A percentile compares a stretch with the other conserved stretches of the same genome.
Evolutionary conservation across 2,329 filamentous ascomycete genomes (phyloP).

Genomic region (Alternaria dauci): DNA sequence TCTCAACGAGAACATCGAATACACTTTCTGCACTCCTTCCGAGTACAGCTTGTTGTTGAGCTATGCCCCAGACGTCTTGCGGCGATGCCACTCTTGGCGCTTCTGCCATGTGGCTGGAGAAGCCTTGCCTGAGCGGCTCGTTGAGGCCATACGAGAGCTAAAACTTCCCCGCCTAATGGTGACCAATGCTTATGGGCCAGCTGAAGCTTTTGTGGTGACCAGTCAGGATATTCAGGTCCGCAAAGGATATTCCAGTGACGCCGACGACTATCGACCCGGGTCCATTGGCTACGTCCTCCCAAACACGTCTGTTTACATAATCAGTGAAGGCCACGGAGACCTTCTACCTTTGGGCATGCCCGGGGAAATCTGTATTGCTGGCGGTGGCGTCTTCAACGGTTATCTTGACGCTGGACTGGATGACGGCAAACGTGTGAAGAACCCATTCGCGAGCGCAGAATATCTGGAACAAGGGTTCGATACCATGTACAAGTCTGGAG

Average conservation of each 20-base stretch:
- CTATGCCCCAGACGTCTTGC: slow-evolving; percentile 26
- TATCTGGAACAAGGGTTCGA: too few relatives aligned
- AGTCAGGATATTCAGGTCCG: too few relatives aligned
- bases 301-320: neutral
- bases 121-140: neutral
- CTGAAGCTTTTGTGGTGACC: slow-evolving; percentile 12
- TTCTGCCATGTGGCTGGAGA: slow-evolving; percentile 38
- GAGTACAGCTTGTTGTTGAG: slow-evolving; percentile 49
- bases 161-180: neutral
- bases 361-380: neutral
- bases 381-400: neutral
- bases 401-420: slow-evolving; percentile 16
- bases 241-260: too few relatives aligned
- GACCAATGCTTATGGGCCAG: slow-evolving; percentile 28
- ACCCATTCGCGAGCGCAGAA: too few relatives aligned
- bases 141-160: slow-evolving; percentile 9
- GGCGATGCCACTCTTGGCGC: slow-evolving; percentile 33
- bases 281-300: neutral
- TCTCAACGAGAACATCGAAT: slow-evolving; percentile 44
- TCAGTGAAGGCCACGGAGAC: neutral
- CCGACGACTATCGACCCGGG: neutral
- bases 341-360: neutral
- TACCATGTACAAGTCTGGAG: slow-evolving; percentile 52
- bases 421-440: too few relatives aligned
- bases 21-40: slow-evolving; percentile 53